Evolutionary conservation across 108 stramenopile species (phyloP).

Genomic region (Poteriospumella lacustris): DNA sequence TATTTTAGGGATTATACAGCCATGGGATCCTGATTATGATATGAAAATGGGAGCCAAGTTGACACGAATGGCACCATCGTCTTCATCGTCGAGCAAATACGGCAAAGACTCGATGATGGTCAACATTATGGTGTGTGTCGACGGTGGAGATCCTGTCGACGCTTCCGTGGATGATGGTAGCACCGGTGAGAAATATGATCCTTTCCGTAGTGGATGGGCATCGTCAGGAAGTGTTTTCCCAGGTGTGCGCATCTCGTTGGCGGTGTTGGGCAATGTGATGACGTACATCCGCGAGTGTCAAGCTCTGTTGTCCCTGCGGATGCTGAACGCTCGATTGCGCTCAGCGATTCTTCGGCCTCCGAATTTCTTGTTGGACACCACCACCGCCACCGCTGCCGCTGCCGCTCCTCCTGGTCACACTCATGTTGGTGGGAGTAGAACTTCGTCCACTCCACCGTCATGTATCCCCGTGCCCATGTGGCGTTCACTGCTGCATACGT

Average conservation of each 20-base stretch:
- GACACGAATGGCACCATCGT: too few species aligned
- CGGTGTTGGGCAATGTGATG: not conserved
- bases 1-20: slow-evolving; percentile 16
- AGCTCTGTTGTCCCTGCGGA: not conserved
- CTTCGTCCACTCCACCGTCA: too few species aligned
- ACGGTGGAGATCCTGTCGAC: not conserved
- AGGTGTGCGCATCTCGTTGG: not conserved
- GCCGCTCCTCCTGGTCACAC: not conserved
- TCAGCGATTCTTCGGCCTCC: not conserved
- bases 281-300: slow-evolving; percentile 12
- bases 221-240: not conserved
- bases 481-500: not conserved
- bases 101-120: not conserved
- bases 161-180: not conserved
- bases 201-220: too few species aligned
- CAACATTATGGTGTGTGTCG: not conserved
- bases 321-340: not conserved
- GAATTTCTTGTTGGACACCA: not conserved
- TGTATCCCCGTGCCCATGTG: not conserved
- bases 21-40: slow-evolving; percentile 24
- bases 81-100: too few species aligned
- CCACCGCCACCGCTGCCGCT: not conserved
- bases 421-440: not conserved
- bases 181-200: too few species aligned
- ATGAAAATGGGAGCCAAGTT: not conserved